Conservation (phyloP, 2,329 filamentous ascomycete species). For the Fusarium sp. region DNA sequence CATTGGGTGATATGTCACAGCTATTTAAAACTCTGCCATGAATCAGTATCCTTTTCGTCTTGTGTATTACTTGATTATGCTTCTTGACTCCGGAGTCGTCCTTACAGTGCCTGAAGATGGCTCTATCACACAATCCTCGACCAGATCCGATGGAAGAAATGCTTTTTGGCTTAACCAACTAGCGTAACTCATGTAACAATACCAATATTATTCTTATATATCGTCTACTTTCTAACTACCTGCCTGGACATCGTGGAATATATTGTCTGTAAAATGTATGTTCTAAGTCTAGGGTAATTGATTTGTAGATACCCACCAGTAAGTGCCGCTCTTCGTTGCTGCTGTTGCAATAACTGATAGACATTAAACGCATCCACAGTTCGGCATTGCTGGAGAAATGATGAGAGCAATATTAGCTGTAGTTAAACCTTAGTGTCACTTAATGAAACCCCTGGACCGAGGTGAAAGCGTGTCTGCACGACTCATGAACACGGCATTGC, state of each 20-base stretch:
- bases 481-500: slow-evolving; percentile 26
- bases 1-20: background rate
- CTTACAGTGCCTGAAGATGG: too few species aligned
- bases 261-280: background rate
- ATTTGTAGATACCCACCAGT: background rate
- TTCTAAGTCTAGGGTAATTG: background rate
- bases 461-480: slow-evolving; percentile 9
- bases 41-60: background rate
- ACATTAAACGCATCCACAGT: background rate
- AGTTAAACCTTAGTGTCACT: background rate
- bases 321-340: background rate
- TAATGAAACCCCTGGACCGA: background rate
- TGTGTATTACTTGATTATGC: background rate
- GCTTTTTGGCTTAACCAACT: background rate
- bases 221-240: background rate
- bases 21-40: background rate
- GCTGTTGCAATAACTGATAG: background rate
- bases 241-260: background rate
- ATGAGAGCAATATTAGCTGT: background rate
- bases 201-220: background rate
- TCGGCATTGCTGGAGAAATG: background rate
- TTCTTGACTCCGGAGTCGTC: background rate
- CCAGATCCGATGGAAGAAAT: background rate
- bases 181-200: rapidly evolving
- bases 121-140: background rate